A percentile compares a stretch with the other conserved stretches of the same genome.
Conservation (phyloP, 148 eudicot genomes). For the Amaranthus hypochondriacus region DNA sequence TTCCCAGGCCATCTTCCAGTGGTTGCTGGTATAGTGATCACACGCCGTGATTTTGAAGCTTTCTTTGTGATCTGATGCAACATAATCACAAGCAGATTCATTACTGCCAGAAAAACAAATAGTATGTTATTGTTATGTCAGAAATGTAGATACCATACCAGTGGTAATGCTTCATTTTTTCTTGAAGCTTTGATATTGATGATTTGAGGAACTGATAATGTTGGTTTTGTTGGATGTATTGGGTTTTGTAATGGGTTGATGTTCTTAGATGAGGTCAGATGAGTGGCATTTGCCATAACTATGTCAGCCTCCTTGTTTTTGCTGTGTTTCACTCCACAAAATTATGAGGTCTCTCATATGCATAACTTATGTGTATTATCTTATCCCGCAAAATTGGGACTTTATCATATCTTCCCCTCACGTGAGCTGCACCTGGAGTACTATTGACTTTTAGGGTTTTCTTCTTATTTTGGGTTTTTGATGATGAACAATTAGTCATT, state of each 20-base stretch:
- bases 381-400: conserved; percentile 14
- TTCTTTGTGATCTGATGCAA: conserved; percentile 25
- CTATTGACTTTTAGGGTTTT: too few relatives aligned
- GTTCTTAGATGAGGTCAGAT: conserved; percentile 23
- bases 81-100: background rate
- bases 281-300: conserved; percentile 25
- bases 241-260: conserved; percentile 20
- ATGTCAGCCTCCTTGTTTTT: background rate
- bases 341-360: conserved; percentile 18
- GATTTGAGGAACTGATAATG: conserved; percentile 5
- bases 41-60: conserved; percentile 23
- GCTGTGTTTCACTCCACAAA: background rate
- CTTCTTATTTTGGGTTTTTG: too few relatives aligned
- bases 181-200: conserved; percentile 22
- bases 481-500: too few relatives aligned
- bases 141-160: conserved; percentile 22
- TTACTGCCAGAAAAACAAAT: background rate
- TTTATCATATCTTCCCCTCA: conserved; percentile 1
- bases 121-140: background rate
- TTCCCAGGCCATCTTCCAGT: conserved; percentile 41
- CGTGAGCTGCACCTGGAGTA: conserved; percentile 15
- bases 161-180: conserved; percentile 12
- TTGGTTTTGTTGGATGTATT: background rate
- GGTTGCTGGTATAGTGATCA: conserved; percentile 39
- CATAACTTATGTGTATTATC: conserved; percentile 7